Evolutionary conservation across 495 filamentous ascomycete genomes (phyloP).

Genomic region (Evansstolkia leycettana): DNA sequence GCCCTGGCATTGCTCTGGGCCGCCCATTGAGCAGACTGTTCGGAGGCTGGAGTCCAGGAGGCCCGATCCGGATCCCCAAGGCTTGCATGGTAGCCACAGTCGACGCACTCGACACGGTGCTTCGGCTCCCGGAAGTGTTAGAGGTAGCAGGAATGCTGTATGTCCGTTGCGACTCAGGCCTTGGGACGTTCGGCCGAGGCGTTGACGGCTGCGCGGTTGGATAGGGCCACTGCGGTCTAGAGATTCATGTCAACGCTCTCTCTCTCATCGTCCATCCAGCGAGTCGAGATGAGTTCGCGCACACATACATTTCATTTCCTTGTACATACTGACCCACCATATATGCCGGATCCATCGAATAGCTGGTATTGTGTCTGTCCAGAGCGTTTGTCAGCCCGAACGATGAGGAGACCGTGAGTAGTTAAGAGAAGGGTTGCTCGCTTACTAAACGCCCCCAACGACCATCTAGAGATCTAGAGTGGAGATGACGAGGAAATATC

Average conservation of each 20-base stretch:
- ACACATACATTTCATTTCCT: background rate
- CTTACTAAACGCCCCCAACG: too few species aligned
- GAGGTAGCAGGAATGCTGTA: background rate
- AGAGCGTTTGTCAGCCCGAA: background rate
- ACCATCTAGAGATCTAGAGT: too few species aligned
- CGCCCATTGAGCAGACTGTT: background rate
- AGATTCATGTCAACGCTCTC: too few species aligned
- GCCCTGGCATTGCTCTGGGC: background rate
- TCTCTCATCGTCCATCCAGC: too few species aligned
- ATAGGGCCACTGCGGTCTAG: too few species aligned
- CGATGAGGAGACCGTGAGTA: too few species aligned
- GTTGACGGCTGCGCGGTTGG: too few species aligned
- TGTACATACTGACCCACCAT: slow-evolving; percentile 1
- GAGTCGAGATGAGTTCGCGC: background rate
- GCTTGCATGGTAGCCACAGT: slow-evolving; percentile 4
- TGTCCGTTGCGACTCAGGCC: background rate
- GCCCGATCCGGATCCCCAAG: slow-evolving; percentile 2
- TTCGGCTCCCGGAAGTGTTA: too few species aligned
- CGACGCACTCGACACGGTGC: background rate
- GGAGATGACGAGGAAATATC: too few species aligned
- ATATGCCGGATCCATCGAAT: slow-evolving; percentile 1
- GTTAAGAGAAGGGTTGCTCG: too few species aligned
- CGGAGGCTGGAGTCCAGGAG: slow-evolving; percentile 1
- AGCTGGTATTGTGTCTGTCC: background rate
- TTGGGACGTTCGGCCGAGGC: too few species aligned